Evolutionary conservation across 192 early-diverging fungal species (phyloP), one percentile per base, ranked within the genome.

Genomic region (Linnemannia zychae): DNA sequence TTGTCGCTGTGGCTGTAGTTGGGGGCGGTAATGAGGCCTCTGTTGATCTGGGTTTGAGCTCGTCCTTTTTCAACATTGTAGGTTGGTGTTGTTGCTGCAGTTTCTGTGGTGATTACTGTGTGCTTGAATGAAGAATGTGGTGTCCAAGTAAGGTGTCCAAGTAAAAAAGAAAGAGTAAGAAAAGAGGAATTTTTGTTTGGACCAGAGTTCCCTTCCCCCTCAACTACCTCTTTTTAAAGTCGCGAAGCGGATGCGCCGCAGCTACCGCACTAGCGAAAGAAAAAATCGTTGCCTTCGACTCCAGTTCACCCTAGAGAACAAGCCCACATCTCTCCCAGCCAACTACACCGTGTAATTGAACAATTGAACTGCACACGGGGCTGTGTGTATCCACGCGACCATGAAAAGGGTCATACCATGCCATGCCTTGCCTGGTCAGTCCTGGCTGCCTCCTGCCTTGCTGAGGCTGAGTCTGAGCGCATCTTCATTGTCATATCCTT

Each of bases 61-160:
- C 73, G 66, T 85, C 83, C 77, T 85, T 79, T 44, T 85, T 85
- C 18, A 85, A 65, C 83, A 85, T 40, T 69, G 38, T 34, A 40
- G 67, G 4, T 34, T 18, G 2, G 7, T 40, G 37, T 38, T 38
- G 67, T 69, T 18, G 67, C 9, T 3, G 36, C 5, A 3, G 33
- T 40, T 2, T 3, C 16, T 52, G 34, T 31, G 47, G 52, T 31
- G 52, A 40, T 38, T 24, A n/a, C 17, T 78, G 70, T 31, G 7
- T 24, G 13, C 6, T 36, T 31, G 72, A 74, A 57, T 74, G 52
- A 57, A 11, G n/a, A 22, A 16, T 22, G 60, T 28, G 47, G 60
- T 28, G 47, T 13, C n/a, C 4, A 67, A 67, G 13, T 34, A 65
- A 24, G 33, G n/a, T 13, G 72, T 38, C 5, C 22, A 36, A 20